Evolutionary conservation across 2,329 filamentous ascomycete genomes (phyloP), one percentile per base, ranked within the genome.

Genomic region (Apiospora saccharicola): DNA sequence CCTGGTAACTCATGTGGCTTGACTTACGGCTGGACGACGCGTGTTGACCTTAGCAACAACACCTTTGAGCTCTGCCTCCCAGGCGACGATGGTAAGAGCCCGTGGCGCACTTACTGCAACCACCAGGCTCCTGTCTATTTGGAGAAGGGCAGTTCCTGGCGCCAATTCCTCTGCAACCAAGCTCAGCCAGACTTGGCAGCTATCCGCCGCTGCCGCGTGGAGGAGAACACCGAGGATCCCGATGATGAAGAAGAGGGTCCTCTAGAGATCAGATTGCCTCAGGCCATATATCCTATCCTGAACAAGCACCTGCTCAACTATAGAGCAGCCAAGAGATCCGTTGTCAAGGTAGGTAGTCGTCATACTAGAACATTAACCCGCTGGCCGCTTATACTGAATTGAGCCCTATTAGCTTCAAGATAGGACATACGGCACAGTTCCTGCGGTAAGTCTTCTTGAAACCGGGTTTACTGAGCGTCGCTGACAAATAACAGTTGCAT

Each of bases 1-100:
- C 74, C 74, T 12, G 74, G 74, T 7, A 70, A 71, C 44, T 26
- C 53, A 4, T 34, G 68, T 14, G 74, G 74, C 34, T 61, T 75
- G 7, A 43, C 49, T 4, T 74, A 73, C n/a, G 70, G 71, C 24
- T 16, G 37, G 13, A 22, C 14, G 5, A 24, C 68, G n/a, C 51
- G 46, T 14, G 47, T 67, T 8, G 53, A 71, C 8, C 69, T 61
- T 10, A 51, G 64, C 16, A 41, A 3, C n/a, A 37, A 68, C 34
- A 69, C 16, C 14, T 43, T 49, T 10, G 67, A 64, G n/a, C 43
- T 73, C 14, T 44, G 49, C 24, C 43, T 67, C 14, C 22, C 19
- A 16, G n/a, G 26, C 4, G 71, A 41, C 6, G 47, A 57, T 46
- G 61, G 26, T 22, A 47, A n/a, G 24, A n/a, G 2, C 24, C 34